Evolutionary conservation across 2,329 filamentous ascomycete genomes (phyloP).

Genomic region (Calonectria multiphialidica): DNA sequence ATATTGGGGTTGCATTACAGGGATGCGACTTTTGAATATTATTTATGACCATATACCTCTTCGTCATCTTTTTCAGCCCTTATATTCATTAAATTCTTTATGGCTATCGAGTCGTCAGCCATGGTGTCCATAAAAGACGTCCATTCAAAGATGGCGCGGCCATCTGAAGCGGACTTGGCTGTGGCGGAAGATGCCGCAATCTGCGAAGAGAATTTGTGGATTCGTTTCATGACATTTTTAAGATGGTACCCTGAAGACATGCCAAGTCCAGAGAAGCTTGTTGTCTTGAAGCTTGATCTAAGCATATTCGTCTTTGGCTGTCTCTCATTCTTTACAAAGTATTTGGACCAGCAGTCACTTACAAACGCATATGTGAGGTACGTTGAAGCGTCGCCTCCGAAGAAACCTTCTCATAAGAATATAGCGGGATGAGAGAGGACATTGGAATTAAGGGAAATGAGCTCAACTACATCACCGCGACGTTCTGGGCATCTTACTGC

Average conservation of each 20-base stretch:
- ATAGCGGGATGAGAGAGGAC: conserved; percentile 28
- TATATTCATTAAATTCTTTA: background rate
- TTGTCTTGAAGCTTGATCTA: conserved; percentile 53
- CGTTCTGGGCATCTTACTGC: conserved; percentile 17
- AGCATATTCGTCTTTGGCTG: conserved; percentile 53
- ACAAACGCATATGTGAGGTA: conserved; percentile 53
- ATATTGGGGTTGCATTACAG: background rate
- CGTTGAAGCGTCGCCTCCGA: background rate
- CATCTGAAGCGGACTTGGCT: background rate
- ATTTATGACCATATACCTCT: background rate
- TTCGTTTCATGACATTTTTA: conserved; percentile 42
- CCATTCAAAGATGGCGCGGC: background rate
- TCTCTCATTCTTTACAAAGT: conserved; percentile 55
- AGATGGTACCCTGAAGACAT: conserved; percentile 50
- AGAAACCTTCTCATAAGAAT: background rate
- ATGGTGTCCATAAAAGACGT: background rate
- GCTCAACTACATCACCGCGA: conserved; percentile 45
- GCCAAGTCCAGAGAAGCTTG: conserved; percentile 47
- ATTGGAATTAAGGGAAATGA: conserved; percentile 22
- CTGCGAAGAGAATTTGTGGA: conserved; percentile 37
- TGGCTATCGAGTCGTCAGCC: background rate
- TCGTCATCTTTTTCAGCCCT: background rate
- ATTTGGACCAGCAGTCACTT: conserved; percentile 52
- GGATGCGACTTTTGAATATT: background rate
- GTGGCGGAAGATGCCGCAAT: background rate